Evolutionary conservation across 116 monocot species (phyloP), one percentile per base, ranked within the genome.

Genomic region (Zostera marina): DNA sequence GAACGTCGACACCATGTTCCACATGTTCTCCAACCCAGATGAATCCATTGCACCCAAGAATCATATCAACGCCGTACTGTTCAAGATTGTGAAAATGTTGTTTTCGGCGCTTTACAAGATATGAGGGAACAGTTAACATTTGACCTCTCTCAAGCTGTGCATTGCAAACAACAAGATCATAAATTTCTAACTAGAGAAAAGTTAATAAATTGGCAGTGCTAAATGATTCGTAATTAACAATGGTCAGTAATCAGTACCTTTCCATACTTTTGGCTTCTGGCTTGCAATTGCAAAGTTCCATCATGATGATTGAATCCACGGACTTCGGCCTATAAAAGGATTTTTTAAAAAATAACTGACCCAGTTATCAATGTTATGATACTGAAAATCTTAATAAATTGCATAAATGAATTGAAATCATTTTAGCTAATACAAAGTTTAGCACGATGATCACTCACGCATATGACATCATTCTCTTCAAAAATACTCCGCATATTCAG

Each of bases 231-330:
- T 44, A 59, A 44, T 20, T n/a, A n/a, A n/a, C n/a, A n/a, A n/a
- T n/a, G n/a, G n/a, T n/a, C n/a, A n/a, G n/a, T n/a, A 8, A 12
- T 43, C 12, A 12, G 15, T 68, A 98, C 98, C 82, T 98, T 98
- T 72, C 98, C 98, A 75, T 98, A 98, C 53, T 98, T 98, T 26
- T 90, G 86, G 62, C 98, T 98, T 74, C 98, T 85, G 71, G 98
- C 90, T 69, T 98, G 98, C 66, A 98, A 71, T n/a, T 98, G 90
- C 53, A 98, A 68, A 67, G 76, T 82, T 65, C 96, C 90, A 73
- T 98, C 98, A 78, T 86, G 85, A 58, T 98, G 85, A n/a, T n/a
- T n/a, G 52, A 90, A 86, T 14, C 90, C 98, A 66, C 90, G 83
- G 63, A 98, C 98, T 72, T 98, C 98, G 62, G 90, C 89, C 98